Evolutionary conservation across 1,284 basidiomycete species (phyloP).

Genomic region (Veloporphyrellus conicus): DNA sequence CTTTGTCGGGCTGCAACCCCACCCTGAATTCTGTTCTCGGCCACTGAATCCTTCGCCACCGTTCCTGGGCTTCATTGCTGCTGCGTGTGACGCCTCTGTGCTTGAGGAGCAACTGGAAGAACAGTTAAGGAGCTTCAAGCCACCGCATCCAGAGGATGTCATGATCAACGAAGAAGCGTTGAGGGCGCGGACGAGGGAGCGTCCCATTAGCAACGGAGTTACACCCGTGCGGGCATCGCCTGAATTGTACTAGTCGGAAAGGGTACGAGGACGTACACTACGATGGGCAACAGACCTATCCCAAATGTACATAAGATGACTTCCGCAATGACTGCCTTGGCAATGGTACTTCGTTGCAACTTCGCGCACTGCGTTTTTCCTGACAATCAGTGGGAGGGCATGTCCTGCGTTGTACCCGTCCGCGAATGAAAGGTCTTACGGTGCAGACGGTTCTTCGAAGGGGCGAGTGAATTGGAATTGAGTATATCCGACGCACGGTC

Average conservation of each 20-base stretch:
- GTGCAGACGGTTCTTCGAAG: not conserved
- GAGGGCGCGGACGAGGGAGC: conserved; percentile 33
- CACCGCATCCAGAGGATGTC: conserved; percentile 48
- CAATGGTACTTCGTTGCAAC: not conserved
- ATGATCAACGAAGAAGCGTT: conserved; percentile 48
- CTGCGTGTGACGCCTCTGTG: conserved; percentile 56
- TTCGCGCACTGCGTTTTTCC: too few relatives aligned
- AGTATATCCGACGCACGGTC: not conserved
- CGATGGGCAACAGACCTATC: not conserved
- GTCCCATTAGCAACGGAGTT: conserved; percentile 22
- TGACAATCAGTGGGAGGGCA: too few relatives aligned
- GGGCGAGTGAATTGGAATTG: not conserved
- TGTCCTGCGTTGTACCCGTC: too few relatives aligned
- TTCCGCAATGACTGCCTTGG: not conserved
- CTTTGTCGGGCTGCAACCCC: conserved; percentile 94
- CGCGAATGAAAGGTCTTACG: not conserved
- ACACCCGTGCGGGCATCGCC: conserved; percentile 26
- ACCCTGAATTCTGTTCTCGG: conserved; percentile 98
- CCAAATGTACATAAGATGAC: conserved; percentile 1
- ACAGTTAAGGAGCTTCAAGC: conserved; percentile 52
- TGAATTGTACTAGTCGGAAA: conserved; percentile 16
- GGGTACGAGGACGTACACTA: not conserved
- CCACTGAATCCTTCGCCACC: conserved; percentile 96
- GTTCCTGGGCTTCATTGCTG: conserved; percentile 94
- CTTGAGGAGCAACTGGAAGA: conserved; percentile 73